Evolutionary conservation across 768 basidiomycete species (phyloP).

Genomic region (Asterophora lycoperdoides): DNA sequence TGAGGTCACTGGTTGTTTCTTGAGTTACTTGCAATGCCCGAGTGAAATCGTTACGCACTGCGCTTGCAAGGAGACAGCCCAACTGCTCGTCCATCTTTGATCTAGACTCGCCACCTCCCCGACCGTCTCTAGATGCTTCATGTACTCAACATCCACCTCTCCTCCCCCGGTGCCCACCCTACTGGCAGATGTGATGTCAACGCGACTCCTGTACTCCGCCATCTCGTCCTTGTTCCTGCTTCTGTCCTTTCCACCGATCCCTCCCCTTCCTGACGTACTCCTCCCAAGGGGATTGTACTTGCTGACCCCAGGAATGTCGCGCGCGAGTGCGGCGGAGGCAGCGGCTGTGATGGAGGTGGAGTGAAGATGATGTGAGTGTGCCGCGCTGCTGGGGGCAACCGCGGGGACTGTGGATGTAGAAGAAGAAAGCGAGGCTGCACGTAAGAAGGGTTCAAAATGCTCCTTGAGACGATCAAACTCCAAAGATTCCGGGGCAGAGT

Average conservation of each 20-base stretch:
- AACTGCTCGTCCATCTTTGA: slow-evolving; percentile 79
- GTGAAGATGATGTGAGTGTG: slow-evolving; percentile 70
- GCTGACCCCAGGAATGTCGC: slow-evolving; percentile 79
- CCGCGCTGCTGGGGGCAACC: slow-evolving; percentile 43
- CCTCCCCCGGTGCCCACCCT: slow-evolving; percentile 54
- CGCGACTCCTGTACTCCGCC: slow-evolving; percentile 67
- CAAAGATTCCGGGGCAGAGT: slow-evolving; percentile 75
- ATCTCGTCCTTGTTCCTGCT: slow-evolving; percentile 73
- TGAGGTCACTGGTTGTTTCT: slow-evolving; percentile 57
- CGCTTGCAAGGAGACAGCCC: slow-evolving; percentile 62
- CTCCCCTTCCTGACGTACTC: slow-evolving; percentile 38
- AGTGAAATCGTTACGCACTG: slow-evolving; percentile 40
- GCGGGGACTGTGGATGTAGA: slow-evolving; percentile 46
- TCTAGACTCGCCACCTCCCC: slow-evolving; percentile 67
- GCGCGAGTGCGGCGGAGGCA: slow-evolving; percentile 82
- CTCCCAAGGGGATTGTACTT: slow-evolving; percentile 67
- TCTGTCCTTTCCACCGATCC: slow-evolving; percentile 54
- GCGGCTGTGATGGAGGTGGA: slow-evolving; percentile 83
- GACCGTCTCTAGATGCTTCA: slow-evolving; percentile 58
- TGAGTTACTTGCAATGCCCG: background rate
- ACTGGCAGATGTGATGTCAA: slow-evolving; percentile 58
- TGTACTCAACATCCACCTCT: slow-evolving; percentile 65
- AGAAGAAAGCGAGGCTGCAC: slow-evolving; percentile 73
- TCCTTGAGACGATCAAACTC: slow-evolving; percentile 96
- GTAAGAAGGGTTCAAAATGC: slow-evolving; percentile 93